Evolutionary conservation across 345 rosid genomes (phyloP), one percentile per base, ranked within the genome.

Genomic region (Citrus hindsii): DNA sequence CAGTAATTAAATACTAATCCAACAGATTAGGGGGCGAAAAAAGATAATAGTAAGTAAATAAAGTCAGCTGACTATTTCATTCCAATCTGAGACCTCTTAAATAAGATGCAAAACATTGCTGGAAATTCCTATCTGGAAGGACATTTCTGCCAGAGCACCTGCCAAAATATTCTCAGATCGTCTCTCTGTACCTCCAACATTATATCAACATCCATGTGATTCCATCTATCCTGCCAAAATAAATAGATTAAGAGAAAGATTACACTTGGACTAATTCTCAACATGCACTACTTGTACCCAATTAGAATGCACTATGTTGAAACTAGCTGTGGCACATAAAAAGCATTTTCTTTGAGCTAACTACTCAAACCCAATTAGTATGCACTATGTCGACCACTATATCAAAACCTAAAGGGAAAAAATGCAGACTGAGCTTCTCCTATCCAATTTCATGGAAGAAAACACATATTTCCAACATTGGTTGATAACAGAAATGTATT

Each of bases 191-290:
- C n/a, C 56, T n/a, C 30, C 75, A 77, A 67, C 32, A n/a, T 53
- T 59, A 76, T 27, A 9, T 46, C 55, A 73, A 67, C 30, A 59
- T 28, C 67, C 14, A 27, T 18, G 13, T 9, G 28, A 63, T 32
- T 71, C 71, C 22, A 32, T 69, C 51, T 67, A 71, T 77, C 88
- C 89, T 87, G 89, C 70, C 58, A 65, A 76, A 75, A 46, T 40
- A 59, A 82, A 51, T 28, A n/a, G 4, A 6, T 30, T 56, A 8
- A 30, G 10, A 53, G 9, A 65, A 37, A 3, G 27, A 53, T 75
- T 21, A 71, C 27, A 19, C 27, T 28, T 32, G 32, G 21, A 6
- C 12, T 19, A 18, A 32, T 37, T 37, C 38, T 13, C 4, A 51
- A 19, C 46, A 46, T 13, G 14, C 12, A 37, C 60, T 25, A 27